phyloP scores from a whole-genome alignment of 495 filamentous ascomycete genomes.

The Hypomontagnella monticulosa region DNA sequence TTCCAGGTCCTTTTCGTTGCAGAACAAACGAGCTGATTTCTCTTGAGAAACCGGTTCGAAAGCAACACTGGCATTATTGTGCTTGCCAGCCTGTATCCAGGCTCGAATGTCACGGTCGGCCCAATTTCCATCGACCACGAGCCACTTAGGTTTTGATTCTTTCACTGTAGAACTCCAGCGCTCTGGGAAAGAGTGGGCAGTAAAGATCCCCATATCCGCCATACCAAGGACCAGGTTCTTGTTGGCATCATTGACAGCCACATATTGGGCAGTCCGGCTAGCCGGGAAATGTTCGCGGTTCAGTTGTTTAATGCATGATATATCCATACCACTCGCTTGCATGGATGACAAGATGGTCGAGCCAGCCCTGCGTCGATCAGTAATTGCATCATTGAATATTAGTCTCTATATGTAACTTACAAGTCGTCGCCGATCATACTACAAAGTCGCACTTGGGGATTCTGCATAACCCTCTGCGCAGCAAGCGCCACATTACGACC shows the following conservation, averaged over 20 bases:
- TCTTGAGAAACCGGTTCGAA: slow-evolving; percentile 91
- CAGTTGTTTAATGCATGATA: slow-evolving; percentile 67
- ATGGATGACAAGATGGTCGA: slow-evolving; percentile 72
- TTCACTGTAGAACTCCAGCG: slow-evolving; percentile 69
- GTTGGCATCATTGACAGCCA: slow-evolving; percentile 83
- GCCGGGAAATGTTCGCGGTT: slow-evolving; percentile 57
- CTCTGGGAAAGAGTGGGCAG: slow-evolving; percentile 57
- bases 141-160: slow-evolving; percentile 69
- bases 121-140: slow-evolving; percentile 89
- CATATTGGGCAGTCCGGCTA: slow-evolving; percentile 83
- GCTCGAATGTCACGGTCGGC: slow-evolving; percentile 64
- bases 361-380: slow-evolving; percentile 62
- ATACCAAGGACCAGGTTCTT: slow-evolving; percentile 87
- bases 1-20: slow-evolving; percentile 41
- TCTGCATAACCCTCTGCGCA: slow-evolving; percentile 62
- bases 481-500: slow-evolving; percentile 92
- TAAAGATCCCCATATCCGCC: slow-evolving; percentile 93
- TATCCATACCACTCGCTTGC: slow-evolving; percentile 68
- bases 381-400: background rate
- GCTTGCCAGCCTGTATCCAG: slow-evolving; percentile 68
- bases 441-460: slow-evolving; percentile 68
- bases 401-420: slow-evolving; percentile 38
- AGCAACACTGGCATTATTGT: slow-evolving; percentile 65
- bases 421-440: slow-evolving; percentile 81
- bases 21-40: slow-evolving; percentile 79